Conservation (phyloP, 768 basidiomycete species). For the Rhodotorula kratochvilovae region DNA sequence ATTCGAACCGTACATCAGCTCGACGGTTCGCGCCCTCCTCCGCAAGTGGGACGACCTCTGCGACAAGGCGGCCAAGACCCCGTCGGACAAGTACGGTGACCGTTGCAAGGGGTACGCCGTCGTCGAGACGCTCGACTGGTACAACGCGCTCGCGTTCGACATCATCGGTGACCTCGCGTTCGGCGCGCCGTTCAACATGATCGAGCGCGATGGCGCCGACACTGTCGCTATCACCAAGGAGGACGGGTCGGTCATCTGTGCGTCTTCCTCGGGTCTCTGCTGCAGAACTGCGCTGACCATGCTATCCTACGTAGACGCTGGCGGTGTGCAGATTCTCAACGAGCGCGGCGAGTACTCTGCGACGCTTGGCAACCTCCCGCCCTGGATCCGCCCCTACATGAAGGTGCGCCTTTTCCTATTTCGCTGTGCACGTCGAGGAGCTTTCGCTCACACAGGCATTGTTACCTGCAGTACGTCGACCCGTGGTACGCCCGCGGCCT, state of each 20-base stretch:
- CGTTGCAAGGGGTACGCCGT: constrained; percentile 38
- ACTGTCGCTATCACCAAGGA: constrained; percentile 41
- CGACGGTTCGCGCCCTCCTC: constrained; percentile 52
- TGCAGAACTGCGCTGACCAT: constrained; percentile 56
- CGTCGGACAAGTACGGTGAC: constrained; percentile 51
- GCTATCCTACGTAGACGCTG: constrained; percentile 53
- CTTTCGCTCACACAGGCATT: neutral
- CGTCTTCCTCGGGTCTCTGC: constrained; percentile 62
- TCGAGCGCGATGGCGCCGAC: constrained; percentile 63
- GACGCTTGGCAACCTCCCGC: constrained; percentile 71
- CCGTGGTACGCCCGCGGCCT: constrained; percentile 66
- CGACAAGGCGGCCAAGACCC: constrained; percentile 48
- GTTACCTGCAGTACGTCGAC: neutral
- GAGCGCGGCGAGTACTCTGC: constrained; percentile 82
- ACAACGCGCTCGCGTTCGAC: constrained; percentile 54
- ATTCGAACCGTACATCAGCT: constrained; percentile 72
- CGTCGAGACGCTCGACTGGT: constrained; percentile 59
- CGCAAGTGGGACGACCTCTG: constrained; percentile 68
- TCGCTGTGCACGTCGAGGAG: neutral
- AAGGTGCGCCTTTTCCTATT: constrained; percentile 17
- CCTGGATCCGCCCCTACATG: constrained; percentile 55
- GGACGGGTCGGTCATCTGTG: constrained; percentile 51
- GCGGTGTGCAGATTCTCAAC: constrained; percentile 70
- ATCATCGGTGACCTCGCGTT: constrained; percentile 68
- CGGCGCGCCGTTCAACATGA: constrained; percentile 84